Base-by-base conservation (phyloP, 352 stramenopile genomes). In the Thalassiosira hispida region DNA sequence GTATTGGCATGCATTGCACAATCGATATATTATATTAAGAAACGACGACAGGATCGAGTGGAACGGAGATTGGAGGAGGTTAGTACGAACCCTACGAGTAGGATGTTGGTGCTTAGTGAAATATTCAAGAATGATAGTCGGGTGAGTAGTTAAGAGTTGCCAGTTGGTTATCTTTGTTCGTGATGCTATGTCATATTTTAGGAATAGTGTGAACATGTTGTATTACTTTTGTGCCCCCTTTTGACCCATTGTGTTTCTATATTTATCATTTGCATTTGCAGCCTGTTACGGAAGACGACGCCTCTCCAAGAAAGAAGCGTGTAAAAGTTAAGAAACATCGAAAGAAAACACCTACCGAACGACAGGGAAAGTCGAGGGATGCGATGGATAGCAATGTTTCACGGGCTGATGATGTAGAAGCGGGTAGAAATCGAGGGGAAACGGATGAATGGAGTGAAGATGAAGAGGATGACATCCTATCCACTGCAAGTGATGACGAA, bases 311-410 rank as follows among this genome's bases (percentile, higher is more conserved):
- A 31, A 73, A 73, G n/a, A 72, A 51, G 27, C 20, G 42, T 6
- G 55, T 73, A 18, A 53, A 69, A 20, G 71, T 79, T 1, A 79
- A 79, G 38, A 79, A 79, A 62, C 47, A 53, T 42, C 57, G 71
- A 7, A 79, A 73, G n/a, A 79, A 62, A 27, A 79, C 61, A 5
- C 29, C 56, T 6, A 22, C 47, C 9, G 71, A 79, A 31, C 44
- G 40, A 51, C 31, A 49, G 16, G 56, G 38, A 53, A 51, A 18
- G 35, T 40, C 38, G 18, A 56, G 29, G n/a, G 42, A 53, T 52
- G 35, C 6, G 18, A 56, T 55, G 12, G 33, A 56, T 11, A 42
- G 33, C 8, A 35, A 68, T 4, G 18, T 9, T 14, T 31, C n/a
- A 6, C 29, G 25, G 53, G 38, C 1, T 55, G 8, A 23, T 56